Percentiles rank a stretch among this genome's conserved stretches.
Conservation (phyloP, 495 filamentous ascomycete species). For the Friedmanniomyces simplex region DNA sequence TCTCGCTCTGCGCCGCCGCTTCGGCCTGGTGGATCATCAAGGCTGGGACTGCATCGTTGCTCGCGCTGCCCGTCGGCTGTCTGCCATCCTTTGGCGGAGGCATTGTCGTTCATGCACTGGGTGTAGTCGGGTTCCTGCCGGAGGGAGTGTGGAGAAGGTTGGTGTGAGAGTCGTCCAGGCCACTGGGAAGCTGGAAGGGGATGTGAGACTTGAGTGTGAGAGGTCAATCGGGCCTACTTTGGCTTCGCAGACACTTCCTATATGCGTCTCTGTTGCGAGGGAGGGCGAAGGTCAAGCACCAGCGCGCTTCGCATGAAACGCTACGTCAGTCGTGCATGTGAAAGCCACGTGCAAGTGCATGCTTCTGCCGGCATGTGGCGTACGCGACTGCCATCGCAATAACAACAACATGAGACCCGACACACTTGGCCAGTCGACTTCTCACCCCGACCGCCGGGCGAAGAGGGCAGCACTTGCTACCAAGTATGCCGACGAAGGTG, state of each 20-base stretch:
- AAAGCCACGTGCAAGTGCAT: not conserved
- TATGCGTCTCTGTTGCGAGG: not conserved
- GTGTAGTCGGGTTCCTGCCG: not conserved
- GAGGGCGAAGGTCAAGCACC: not conserved
- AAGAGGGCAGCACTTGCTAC: no score
- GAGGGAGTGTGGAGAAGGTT: not conserved
- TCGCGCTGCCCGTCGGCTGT: not conserved
- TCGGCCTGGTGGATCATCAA: slow-evolving; percentile 6
- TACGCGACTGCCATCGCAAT: no score
- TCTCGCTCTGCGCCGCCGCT: slow-evolving; percentile 1
- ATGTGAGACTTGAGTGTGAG: not conserved
- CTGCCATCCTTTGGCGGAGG: not conserved
- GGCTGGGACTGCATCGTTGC: not conserved
- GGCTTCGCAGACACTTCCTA: not conserved
- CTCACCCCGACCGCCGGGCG: not conserved
- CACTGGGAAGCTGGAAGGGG: not conserved
- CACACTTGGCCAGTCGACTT: not conserved
- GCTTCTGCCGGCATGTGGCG: not conserved
- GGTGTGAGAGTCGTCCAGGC: not conserved
- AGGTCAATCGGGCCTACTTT: no score
- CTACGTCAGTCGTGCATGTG: not conserved
- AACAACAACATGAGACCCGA: not conserved
- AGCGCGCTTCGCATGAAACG: not conserved
- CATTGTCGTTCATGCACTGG: not conserved
- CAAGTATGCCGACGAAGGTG: no score